Evolutionary conservation across 169 alveolate species (phyloP), one percentile per base, ranked within the genome.

Genomic region (Plasmodium knowlesi): DNA sequence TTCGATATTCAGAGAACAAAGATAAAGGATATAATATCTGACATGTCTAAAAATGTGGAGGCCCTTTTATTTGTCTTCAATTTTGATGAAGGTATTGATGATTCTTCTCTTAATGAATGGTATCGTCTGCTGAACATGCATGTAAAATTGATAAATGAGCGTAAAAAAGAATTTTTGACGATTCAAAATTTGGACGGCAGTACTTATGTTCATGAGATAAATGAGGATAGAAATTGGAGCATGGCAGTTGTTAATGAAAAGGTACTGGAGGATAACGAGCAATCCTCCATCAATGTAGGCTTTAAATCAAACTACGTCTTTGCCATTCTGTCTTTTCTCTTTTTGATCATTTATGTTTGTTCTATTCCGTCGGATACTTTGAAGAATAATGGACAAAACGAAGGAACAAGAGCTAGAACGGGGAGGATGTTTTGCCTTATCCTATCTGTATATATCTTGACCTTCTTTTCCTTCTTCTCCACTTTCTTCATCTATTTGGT

Each of bases 1-100:
- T 86, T 57, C 46, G 34, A 73, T 2, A 9, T 12, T 1, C 5
- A 10, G 72, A 16, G 37, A n/a, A 12, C 14, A 5, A 54, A 41
- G n/a, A 14, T 80, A 71, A 30, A 67, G 16, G 53, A 89, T 34
- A 12, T 89, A 22, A 54, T 46, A 78, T n/a, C 32, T 30, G 71
- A 78, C 46, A 39, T 89, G 9, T 22, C 30, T 12, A 46, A 57
- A 79, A 78, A 79, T 78, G 25, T 80, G 30, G 73, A 89, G 71
- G 82, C 90, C 28, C 71, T 79, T 80, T 57, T 89, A 57, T 89
- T 89, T 61, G 94, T 80, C 71, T 89, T 57, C 71, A 57, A 37
- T 32, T 79, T 89, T 10, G 94, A 89, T 79, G 90, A 89, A 32
- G 28, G 32, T 25, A 71, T 25, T 39, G 70, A 79, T 46, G 89